A percentile compares a stretch with the other conserved stretches of the same genome.
These are phyloP conservation scores for Aspergillus brasiliensis DNA, from an alignment of 2,329 filamentous ascomycete species.

Conservation along the genomic window DNA sequence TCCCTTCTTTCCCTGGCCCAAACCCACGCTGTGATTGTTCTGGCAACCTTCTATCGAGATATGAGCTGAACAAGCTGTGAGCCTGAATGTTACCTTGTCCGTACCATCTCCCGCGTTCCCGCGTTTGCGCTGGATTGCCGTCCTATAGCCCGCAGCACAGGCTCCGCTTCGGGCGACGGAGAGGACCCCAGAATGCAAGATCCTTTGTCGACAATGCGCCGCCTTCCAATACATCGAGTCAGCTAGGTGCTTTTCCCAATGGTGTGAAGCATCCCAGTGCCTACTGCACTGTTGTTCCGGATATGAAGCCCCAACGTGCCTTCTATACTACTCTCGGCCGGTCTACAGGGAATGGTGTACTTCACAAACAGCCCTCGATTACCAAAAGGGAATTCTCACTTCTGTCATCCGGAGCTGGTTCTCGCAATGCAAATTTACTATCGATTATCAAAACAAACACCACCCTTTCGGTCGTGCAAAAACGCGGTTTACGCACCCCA, in stretches of 20 bases:
- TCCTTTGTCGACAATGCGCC: constrained; percentile 16
- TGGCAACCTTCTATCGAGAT: constrained; percentile 6
- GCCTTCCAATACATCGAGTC: constrained; percentile 6
- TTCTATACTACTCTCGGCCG: neutral
- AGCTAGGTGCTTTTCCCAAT: neutral
- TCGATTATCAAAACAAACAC: neutral
- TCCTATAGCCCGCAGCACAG: constrained; percentile 23
- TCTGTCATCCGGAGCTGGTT: neutral
- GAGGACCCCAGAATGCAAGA: constrained; percentile 10
- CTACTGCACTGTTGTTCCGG: neutral
- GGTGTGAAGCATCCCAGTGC: constrained; percentile 1
- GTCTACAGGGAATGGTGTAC: neutral
- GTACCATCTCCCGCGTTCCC: constrained; percentile 31
- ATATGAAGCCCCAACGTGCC: neutral
- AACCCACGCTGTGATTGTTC: neutral
- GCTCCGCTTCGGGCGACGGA: constrained; percentile 23
- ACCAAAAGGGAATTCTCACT: neutral
- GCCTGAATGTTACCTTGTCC: constrained; percentile 42
- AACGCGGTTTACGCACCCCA: neutral
- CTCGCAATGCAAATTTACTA: neutral
- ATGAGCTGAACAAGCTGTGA: constrained; percentile 17
- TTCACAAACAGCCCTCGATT: neutral
- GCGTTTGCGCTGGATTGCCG: constrained; percentile 30
- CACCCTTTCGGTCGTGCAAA: neutral
- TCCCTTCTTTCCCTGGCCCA: neutral